A percentile compares a stretch with the other conserved stretches of the same genome.
phyloP scores from a whole-genome alignment of 1,139 yeast genomes.

The Kodamaea suecica region DNA sequence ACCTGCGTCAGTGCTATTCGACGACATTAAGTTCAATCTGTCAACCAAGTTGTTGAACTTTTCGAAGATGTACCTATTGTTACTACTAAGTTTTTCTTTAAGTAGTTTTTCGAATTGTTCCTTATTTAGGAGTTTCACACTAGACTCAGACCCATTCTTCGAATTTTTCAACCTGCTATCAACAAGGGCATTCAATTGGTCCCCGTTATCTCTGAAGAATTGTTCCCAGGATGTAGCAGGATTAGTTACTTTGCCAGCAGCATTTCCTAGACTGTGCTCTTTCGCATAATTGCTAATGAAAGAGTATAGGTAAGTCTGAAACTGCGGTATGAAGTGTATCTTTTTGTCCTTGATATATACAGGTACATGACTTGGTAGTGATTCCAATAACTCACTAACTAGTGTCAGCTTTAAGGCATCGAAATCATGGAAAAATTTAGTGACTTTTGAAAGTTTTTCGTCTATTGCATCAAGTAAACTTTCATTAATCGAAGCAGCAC shows the following conservation, averaged over 20 bases:
- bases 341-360: conserved; percentile 32
- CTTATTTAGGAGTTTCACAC: conserved; percentile 18
- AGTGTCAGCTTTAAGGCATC: conserved; percentile 22
- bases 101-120: conserved; percentile 22
- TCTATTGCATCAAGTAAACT: conserved; percentile 20
- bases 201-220: conserved; percentile 21
- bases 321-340: conserved; percentile 41
- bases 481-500: too few species aligned
- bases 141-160: not conserved
- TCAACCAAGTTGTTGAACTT: conserved; percentile 32
- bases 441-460: conserved; percentile 19
- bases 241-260: too few species aligned
- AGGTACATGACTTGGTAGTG: conserved; percentile 33
- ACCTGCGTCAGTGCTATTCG: conserved; percentile 3
- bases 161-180: conserved; percentile 5
- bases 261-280: conserved; percentile 11
- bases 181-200: conserved; percentile 20
- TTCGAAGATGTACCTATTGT: conserved; percentile 24
- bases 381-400: conserved; percentile 19
- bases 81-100: conserved; percentile 20
- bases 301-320: conserved; percentile 34
- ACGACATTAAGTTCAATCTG: conserved; percentile 13
- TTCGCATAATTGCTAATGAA: conserved; percentile 32
- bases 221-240: conserved; percentile 20
- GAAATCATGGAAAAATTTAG: conserved; percentile 18